Evolutionary conservation across 116 monocot genomes (phyloP).

Genomic region (Trichopus zeylanicus): DNA sequence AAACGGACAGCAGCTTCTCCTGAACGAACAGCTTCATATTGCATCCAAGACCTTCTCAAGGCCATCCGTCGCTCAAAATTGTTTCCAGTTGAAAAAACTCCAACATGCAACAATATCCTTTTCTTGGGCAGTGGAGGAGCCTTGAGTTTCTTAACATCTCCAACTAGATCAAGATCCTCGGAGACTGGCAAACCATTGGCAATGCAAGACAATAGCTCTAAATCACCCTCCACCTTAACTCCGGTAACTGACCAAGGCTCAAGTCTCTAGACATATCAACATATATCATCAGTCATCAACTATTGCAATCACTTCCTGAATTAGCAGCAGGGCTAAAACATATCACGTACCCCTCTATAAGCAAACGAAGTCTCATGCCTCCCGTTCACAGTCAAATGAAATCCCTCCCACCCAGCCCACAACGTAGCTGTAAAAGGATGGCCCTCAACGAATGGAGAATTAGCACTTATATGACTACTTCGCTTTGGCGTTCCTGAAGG

Average conservation of each 20-base stretch:
- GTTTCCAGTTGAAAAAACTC: constrained; percentile 66
- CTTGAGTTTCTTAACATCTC: constrained; percentile 41
- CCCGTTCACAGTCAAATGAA: constrained; percentile 91
- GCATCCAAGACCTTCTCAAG: constrained; percentile 85
- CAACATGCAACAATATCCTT: constrained; percentile 55
- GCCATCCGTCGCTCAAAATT: constrained; percentile 91
- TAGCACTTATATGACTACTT: constrained; percentile 19
- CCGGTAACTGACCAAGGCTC: constrained; percentile 77
- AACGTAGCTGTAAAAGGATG: constrained; percentile 66
- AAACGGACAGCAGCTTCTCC: constrained; percentile 74
- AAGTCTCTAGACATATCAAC: constrained; percentile 40
- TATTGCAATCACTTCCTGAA: neutral
- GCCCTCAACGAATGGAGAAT: constrained; percentile 58
- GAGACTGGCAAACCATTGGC: constrained; percentile 73
- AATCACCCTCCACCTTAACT: constrained; percentile 60
- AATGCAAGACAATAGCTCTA: constrained; percentile 65
- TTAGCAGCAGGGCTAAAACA: neutral
- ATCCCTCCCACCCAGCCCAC: constrained; percentile 79
- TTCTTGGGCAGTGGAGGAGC: constrained; percentile 45
- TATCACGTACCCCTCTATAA: constrained; percentile 59
- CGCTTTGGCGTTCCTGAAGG: constrained; percentile 9
- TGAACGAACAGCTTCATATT: constrained; percentile 64
- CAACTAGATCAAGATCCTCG: constrained; percentile 34
- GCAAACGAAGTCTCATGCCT: constrained; percentile 73
- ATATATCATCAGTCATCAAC: constrained; percentile 1